Percentiles rank a stretch among this genome's conserved stretches.
phyloP scores from a whole-genome alignment of 495 filamentous ascomycete species.

The Talaromyces ruber region DNA sequence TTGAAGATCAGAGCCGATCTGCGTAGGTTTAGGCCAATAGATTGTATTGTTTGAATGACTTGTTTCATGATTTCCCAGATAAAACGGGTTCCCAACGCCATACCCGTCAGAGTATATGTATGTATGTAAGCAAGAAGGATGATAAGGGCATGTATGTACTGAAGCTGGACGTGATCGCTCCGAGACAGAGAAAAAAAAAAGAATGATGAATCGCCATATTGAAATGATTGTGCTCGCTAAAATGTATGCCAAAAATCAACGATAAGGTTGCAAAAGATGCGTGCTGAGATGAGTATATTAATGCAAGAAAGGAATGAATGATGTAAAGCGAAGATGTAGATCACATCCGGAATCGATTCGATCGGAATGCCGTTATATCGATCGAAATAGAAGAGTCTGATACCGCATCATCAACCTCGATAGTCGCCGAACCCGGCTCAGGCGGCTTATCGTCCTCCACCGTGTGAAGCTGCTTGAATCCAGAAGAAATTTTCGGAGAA shows the following conservation, averaged over 20 bases:
- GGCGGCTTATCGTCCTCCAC: conserved; percentile 5
- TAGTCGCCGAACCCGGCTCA: conserved; percentile 11
- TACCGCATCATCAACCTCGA: conserved; percentile 36
- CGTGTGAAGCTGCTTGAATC: conserved; percentile 9
- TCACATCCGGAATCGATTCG: conserved; percentile 15
- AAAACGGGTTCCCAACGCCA: neutral
- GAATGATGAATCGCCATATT: neutral
- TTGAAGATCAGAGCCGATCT: neutral
- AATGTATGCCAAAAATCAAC: neutral
- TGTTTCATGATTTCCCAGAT: neutral
- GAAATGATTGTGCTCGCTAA: neutral
- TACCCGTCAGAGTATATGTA: neutral
- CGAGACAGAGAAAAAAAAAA: neutral
- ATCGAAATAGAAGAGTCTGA: conserved; percentile 29
- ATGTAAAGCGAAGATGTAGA: neutral
- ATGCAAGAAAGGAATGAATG: neutral
- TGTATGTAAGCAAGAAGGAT: neutral
- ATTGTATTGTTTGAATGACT: neutral
- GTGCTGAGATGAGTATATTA: neutral
- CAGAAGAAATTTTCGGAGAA: conserved; percentile 4
- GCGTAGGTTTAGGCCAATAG: neutral
- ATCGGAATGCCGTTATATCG: conserved; percentile 34
- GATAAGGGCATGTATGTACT: neutral
- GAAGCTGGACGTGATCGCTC: neutral
- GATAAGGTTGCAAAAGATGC: neutral